Conservation (phyloP, 352 stramenopile genomes). For the Thalassiosira mediterranea region DNA sequence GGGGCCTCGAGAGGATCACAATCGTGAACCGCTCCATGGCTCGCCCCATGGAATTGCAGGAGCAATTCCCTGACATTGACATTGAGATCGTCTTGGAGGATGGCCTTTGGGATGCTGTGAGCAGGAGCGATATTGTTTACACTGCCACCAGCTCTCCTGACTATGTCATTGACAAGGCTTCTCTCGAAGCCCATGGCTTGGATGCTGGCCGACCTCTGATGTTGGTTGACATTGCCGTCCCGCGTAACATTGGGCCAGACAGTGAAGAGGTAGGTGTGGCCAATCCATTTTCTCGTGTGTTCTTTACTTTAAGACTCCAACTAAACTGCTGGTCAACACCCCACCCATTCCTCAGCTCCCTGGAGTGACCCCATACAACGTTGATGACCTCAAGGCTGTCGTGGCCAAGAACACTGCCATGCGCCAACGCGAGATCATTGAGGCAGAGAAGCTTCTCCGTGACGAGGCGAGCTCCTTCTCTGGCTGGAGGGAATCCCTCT, state of each 20-base stretch:
- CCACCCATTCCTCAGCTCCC: constrained; percentile 69
- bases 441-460: constrained; percentile 85
- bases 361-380: constrained; percentile 85
- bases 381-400: constrained; percentile 90
- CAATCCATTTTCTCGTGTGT: constrained; percentile 4
- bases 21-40: constrained; percentile 87
- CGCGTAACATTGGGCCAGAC: constrained; percentile 87
- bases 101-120: constrained; percentile 85
- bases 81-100: constrained; percentile 86
- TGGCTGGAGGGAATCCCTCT: constrained; percentile 87
- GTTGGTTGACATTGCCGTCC: constrained; percentile 90
- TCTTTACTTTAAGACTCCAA: no score
- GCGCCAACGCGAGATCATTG: constrained; percentile 88
- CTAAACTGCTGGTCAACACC: no score
- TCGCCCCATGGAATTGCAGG: constrained; percentile 79
- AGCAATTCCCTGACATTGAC: constrained; percentile 86
- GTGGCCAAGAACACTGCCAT: constrained; percentile 89
- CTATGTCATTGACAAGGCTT: constrained; percentile 84
- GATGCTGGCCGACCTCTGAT: constrained; percentile 81
- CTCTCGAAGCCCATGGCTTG: constrained; percentile 82
- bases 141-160: constrained; percentile 84
- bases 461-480: constrained; percentile 85
- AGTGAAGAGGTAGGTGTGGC: constrained; percentile 77
- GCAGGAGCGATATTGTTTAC: constrained; percentile 87
- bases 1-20: constrained; percentile 87